Base-by-base conservation (phyloP, 1,139 yeast genomes). In the Debaryomyces coudertii region DNA sequence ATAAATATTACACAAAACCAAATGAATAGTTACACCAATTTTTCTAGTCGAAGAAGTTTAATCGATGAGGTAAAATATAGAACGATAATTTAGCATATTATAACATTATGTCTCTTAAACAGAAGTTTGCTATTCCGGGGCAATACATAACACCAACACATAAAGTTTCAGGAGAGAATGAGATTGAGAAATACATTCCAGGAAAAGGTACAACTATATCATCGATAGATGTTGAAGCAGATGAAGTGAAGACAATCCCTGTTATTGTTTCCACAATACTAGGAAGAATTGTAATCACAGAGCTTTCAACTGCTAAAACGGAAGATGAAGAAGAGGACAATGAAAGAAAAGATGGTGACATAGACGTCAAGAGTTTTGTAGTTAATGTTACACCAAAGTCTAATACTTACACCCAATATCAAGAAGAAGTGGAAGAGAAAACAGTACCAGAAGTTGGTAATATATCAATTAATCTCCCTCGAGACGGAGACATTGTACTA, bases 401-500 rank as follows among this genome's bases (percentile, higher is more conserved):
- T 12, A 66, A 66, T 47, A 63, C 70, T 4, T 69, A 72, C 49
- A 63, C 66, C 47, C 59, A 68, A 48, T 65, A 65, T 49, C 63
- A 66, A 18, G 57, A 56, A 43, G 68, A 62, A 38, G 43, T 39
- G 15, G 43, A 48, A 14, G 44, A 35, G n/a, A 8, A 28, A n/a
- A 14, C 16, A 6, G 16, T 38, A 7, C 28, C 41, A 18, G 25
- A 38, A 7, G 12, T 6, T 7, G 41, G 41, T 3, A 28, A 27
- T 18, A 56, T 61, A 9, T 60, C 83, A 15, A 82, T 78, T 44
- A 78, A 77, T 48, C 71, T 93, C 46, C 98, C 99, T 3, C 81
- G 82, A 52, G 97, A 90, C 53, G 87, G 89, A 36, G 97, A 92
- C 62, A 66, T 85, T 11, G 97, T 95, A 2, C 70, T 93, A 20